Evolutionary conservation across 192 early-diverging fungal species (phyloP).

Genomic region (Gaertneriomyces sp.): DNA sequence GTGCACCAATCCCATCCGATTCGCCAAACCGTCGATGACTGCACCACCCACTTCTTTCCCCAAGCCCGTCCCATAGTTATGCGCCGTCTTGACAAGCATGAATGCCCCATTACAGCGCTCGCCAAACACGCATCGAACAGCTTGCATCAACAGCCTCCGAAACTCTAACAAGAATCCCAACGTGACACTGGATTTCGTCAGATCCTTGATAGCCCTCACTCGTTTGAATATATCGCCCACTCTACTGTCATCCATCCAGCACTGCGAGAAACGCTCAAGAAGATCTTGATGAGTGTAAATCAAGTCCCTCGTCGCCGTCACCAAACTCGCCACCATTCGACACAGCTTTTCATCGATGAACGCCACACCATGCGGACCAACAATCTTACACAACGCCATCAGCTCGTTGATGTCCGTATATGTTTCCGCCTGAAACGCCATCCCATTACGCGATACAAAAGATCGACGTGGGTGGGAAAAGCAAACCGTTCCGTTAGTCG

Average conservation of each 20-base stretch:
- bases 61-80: background rate
- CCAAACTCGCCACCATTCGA: conserved; percentile 19
- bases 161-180: conserved; percentile 31
- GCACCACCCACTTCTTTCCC: background rate
- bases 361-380: conserved; percentile 33
- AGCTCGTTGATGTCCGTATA: conserved; percentile 37
- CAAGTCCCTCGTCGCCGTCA: background rate
- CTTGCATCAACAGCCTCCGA: conserved; percentile 13
- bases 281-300: conserved; percentile 5
- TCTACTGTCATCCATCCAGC: conserved; percentile 22
- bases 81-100: conserved; percentile 16
- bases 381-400: conserved; percentile 28
- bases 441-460: conserved; percentile 12
- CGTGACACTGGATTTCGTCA: conserved; percentile 4
- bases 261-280: conserved; percentile 10
- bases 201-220: conserved; percentile 23
- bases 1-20: no score
- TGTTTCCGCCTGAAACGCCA: conserved; percentile 29
- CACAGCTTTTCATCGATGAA: conserved; percentile 38
- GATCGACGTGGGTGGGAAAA: conserved; percentile 21
- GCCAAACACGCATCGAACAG: conserved; percentile 6
- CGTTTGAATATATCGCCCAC: conserved; percentile 19
- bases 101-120: conserved; percentile 12
- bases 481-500: conserved; percentile 23
- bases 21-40: background rate